Evolutionary conservation across 202 grass and related monocot species (phyloP).

Genomic region (Setaria viridis): DNA sequence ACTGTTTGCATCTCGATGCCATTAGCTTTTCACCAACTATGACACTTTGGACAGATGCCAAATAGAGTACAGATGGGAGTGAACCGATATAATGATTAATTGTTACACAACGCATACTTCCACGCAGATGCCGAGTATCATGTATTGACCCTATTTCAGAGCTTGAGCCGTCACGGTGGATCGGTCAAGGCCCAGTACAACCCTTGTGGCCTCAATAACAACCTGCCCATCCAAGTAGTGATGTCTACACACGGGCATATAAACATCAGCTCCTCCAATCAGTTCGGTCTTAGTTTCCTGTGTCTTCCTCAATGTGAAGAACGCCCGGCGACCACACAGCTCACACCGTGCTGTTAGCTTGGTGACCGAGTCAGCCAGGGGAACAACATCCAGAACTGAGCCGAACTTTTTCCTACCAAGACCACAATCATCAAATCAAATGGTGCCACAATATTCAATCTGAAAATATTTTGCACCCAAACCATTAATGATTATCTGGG

Average conservation of each 20-base stretch:
- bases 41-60: background rate
- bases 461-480: slow-evolving; percentile 10
- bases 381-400: slow-evolving; percentile 89
- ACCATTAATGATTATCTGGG: background rate
- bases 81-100: background rate
- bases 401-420: slow-evolving; percentile 84
- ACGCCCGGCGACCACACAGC: slow-evolving; percentile 68
- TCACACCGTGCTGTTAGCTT: slow-evolving; percentile 89
- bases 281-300: slow-evolving; percentile 83
- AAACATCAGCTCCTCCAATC: slow-evolving; percentile 89
- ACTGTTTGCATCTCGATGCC: background rate
- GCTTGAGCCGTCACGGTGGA: slow-evolving; percentile 42
- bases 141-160: slow-evolving; percentile 48
- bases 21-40: background rate
- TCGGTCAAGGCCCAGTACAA: slow-evolving; percentile 74
- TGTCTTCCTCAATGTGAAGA: slow-evolving; percentile 94
- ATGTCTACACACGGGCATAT: slow-evolving; percentile 93
- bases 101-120: slow-evolving; percentile 2
- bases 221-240: slow-evolving; percentile 85
- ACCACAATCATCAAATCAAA: slow-evolving; percentile 29
- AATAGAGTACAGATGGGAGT: background rate
- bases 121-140: background rate
- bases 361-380: slow-evolving; percentile 80
- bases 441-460: slow-evolving; percentile 4
- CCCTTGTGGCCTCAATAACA: slow-evolving; percentile 66